phyloP scores from a whole-genome alignment of 2,329 filamentous ascomycete genomes.

The Beauveria rudraprayagi region DNA sequence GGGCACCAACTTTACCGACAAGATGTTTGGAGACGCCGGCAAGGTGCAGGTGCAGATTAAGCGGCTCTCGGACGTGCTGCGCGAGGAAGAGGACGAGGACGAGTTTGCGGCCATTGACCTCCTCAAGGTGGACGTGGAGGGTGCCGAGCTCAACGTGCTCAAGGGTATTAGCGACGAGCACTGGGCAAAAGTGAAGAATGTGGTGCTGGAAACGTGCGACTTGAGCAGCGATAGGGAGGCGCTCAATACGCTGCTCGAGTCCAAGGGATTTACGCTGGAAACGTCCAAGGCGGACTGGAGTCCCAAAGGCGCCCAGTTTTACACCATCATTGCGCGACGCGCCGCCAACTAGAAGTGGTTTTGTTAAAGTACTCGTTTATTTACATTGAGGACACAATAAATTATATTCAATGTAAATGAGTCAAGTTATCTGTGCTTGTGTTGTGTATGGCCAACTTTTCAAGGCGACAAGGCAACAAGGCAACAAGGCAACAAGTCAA shows the following conservation, averaged over 20 bases:
- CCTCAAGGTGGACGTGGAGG: slow-evolving; percentile 23
- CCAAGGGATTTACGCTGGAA: slow-evolving; percentile 16
- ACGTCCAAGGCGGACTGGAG: slow-evolving; percentile 12
- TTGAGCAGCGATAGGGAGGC: slow-evolving; percentile 7
- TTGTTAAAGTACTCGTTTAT: no score
- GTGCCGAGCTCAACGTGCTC: slow-evolving; percentile 18
- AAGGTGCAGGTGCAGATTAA: slow-evolving; percentile 12
- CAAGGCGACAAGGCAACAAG: no score
- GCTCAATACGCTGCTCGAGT: slow-evolving; percentile 14
- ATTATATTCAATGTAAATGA: no score
- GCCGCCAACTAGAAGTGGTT: background rate
- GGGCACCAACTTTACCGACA: slow-evolving; percentile 9
- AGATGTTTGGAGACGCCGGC: slow-evolving; percentile 4
- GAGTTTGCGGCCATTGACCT: slow-evolving; percentile 17
- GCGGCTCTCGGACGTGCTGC: slow-evolving; percentile 16
- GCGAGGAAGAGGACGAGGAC: background rate
- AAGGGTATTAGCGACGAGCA: slow-evolving; percentile 17
- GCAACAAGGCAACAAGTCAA: no score
- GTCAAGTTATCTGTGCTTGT: no score
- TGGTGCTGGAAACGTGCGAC: slow-evolving; percentile 17
- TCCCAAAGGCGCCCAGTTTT: slow-evolving; percentile 1
- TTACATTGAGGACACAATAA: no score
- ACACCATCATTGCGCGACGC: slow-evolving; percentile 8
- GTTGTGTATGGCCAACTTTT: no score
- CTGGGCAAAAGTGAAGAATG: slow-evolving; percentile 16